Base-by-base conservation (phyloP, 331 rosid genomes). In the Pyrus hybrid region DNA sequence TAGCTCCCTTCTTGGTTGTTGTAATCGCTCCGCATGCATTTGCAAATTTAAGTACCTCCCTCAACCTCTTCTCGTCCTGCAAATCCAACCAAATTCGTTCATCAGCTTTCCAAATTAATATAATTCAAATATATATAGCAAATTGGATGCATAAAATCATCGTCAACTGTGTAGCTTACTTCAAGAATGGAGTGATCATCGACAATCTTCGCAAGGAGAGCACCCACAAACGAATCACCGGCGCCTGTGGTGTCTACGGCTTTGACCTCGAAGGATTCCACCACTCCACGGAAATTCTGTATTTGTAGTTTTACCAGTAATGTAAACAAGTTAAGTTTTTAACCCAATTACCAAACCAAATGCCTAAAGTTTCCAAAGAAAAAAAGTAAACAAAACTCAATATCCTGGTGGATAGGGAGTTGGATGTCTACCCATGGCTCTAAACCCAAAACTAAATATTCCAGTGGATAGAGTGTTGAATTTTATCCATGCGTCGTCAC, bases 1-100 rank as follows among this genome's bases (percentile, higher is more conserved):
- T 90, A 60, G 99, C 97, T 30, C 98, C 98, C 79, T 93, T 93
- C 67, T 90, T 86, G 58, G 91, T 91, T 4, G 98, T 93, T 70
- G 98, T 93, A 70, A 93, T 93, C 72, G 97, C 99, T 79, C 99
- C 99, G 83, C 96, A 88, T 60, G 97, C 99, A 82, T 92, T 94
- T n/a, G 99, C 90, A 81, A 84, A 94, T 84, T 77, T 92, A 1
- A 94, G 77, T 2, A 92, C 85, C 66, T 71, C 84, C 84, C 89
- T 88, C 80, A 94, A 68, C 73, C 85, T 87, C 65, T 79, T 32
- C 83, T 94, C 99, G 63, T 92, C 96, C 98, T 93, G 87, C 56
- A 3, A 7, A 25, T 13, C 18, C n/a, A 58, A 57, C 41, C 16
- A 58, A n/a, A 8, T 12, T 62, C 2, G 1, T 13, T 62, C 13